These are phyloP conservation scores for Amanita pallidorosea DNA, from an alignment of 768 basidiomycete genomes.

Conservation along the genomic window DNA sequence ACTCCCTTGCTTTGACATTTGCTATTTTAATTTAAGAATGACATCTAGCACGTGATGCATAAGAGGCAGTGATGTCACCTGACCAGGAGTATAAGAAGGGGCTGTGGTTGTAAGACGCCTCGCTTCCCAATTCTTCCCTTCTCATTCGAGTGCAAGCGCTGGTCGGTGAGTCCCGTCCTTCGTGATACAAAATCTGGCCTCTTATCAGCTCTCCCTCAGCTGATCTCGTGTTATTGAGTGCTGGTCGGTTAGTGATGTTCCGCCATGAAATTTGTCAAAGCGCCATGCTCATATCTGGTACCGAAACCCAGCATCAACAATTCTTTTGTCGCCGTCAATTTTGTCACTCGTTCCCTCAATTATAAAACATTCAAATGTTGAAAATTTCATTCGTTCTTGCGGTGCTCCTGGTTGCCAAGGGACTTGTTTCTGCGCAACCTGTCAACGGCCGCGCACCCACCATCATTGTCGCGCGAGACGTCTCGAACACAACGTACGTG, in stretches of 20 bases:
- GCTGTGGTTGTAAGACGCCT: not conserved
- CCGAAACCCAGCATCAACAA: not conserved
- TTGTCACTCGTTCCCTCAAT: not conserved
- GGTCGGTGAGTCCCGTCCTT: not conserved
- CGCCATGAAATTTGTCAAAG: too few relatives aligned
- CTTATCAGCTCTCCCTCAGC: not conserved
- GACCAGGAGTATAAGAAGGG: too few relatives aligned
- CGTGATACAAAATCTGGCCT: not conserved
- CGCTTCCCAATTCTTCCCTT: not conserved
- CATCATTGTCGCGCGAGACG: not conserved
- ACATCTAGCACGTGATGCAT: too few relatives aligned
- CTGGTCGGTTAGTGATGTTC: not conserved
- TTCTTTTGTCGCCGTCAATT: not conserved
- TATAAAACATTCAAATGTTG: not conserved
- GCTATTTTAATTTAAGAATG: too few relatives aligned
- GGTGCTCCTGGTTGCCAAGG: not conserved
- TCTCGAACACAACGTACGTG: not conserved
- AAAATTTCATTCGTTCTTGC: not conserved
- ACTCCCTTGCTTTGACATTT: not conserved
- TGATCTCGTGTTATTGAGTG: not conserved
- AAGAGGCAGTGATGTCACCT: too few relatives aligned
- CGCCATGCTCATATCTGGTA: too few relatives aligned
- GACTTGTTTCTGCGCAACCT: not conserved
- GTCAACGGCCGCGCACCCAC: not conserved
- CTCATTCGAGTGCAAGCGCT: not conserved